Conservation (phyloP, 202 grass and related monocot genomes). For the Zizania palustris region DNA sequence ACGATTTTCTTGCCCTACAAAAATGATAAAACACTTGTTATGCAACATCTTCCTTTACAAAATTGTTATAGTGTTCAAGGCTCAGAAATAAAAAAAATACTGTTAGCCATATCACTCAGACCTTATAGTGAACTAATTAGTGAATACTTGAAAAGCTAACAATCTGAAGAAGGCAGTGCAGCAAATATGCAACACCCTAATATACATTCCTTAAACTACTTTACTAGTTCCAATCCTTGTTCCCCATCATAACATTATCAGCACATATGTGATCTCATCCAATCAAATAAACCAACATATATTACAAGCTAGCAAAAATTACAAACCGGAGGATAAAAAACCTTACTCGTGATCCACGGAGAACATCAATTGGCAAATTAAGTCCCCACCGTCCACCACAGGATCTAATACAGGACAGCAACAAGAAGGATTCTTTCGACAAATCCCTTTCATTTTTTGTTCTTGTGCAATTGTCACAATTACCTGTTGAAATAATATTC, state of each 20-base stretch:
- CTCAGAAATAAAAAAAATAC: background rate
- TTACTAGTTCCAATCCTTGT: background rate
- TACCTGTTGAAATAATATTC: constrained; percentile 55
- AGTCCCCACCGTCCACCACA: constrained; percentile 82
- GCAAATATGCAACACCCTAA: constrained; percentile 12
- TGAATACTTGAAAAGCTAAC: background rate
- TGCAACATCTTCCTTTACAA: constrained; percentile 28
- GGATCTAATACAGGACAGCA: constrained; percentile 86
- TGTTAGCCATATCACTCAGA: background rate
- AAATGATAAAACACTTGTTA: constrained; percentile 35
- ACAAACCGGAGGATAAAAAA: constrained; percentile 29
- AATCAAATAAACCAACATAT: constrained; percentile 31
- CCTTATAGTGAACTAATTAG: constrained; percentile 5
- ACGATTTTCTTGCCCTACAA: constrained; percentile 77
- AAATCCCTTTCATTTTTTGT: constrained; percentile 73
- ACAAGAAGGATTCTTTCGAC: constrained; percentile 84
- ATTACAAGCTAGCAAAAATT: constrained; percentile 6
- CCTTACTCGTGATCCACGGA: constrained; percentile 83
- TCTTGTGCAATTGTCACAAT: constrained; percentile 78
- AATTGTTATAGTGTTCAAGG: constrained; percentile 10
- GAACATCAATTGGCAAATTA: constrained; percentile 91
- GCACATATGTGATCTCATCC: constrained; percentile 1
- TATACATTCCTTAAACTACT: constrained; percentile 24
- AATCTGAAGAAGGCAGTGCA: constrained; percentile 14
- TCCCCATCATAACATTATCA: constrained; percentile 30